These are phyloP conservation scores for Pseudodiploospora longispora DNA, from an alignment of 2,329 filamentous ascomycete genomes.

Conservation along the genomic window DNA sequence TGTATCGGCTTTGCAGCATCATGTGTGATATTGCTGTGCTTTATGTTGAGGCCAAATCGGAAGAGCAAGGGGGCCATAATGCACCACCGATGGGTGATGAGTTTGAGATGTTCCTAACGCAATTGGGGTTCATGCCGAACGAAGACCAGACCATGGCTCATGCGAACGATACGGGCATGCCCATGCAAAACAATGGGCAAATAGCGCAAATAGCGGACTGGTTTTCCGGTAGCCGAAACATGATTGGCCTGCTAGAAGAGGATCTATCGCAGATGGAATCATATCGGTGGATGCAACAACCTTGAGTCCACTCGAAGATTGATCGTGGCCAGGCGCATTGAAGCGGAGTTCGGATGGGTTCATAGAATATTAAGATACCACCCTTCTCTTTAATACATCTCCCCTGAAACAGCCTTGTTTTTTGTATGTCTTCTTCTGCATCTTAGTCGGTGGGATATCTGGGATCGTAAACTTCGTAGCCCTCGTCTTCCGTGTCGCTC, in stretches of 20 bases:
- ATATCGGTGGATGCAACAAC: slow-evolving; percentile 24
- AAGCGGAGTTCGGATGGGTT: not conserved
- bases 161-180: slow-evolving; percentile 11
- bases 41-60: slow-evolving; percentile 53
- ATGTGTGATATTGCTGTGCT: slow-evolving; percentile 53
- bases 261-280: slow-evolving; percentile 41
- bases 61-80: slow-evolving; percentile 36
- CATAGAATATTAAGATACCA: slow-evolving; percentile 1
- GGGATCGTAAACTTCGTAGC: slow-evolving; percentile 61
- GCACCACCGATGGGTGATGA: slow-evolving; percentile 46
- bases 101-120: slow-evolving; percentile 57
- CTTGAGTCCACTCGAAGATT: not conserved
- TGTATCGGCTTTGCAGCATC: slow-evolving; percentile 54
- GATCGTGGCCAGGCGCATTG: not conserved
- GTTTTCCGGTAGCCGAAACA: slow-evolving; percentile 58
- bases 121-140: slow-evolving; percentile 50
- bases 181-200: slow-evolving; percentile 20
- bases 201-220: slow-evolving; percentile 51
- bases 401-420: not conserved
- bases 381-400: too few relatives aligned
- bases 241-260: slow-evolving; percentile 57
- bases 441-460: slow-evolving; percentile 51
- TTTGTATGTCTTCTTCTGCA: not conserved
- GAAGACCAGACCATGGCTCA: slow-evolving; percentile 23
- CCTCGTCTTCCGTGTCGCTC: slow-evolving; percentile 62